Base-by-base conservation (phyloP, 2,329 filamentous ascomycete genomes). In the Fusarium torulosum region DNA sequence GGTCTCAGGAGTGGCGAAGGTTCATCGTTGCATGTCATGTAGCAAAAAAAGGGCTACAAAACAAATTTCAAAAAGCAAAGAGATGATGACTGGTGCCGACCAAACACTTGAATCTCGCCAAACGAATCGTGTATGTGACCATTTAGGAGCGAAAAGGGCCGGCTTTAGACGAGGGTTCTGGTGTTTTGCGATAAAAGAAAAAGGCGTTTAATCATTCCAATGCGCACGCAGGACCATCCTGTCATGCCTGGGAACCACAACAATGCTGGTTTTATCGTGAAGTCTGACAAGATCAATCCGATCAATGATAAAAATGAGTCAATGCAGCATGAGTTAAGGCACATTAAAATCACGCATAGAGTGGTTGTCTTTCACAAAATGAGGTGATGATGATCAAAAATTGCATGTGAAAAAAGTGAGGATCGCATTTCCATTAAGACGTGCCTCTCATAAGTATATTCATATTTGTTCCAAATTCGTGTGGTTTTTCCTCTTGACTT, bases 1-100 rank as follows among this genome's bases (percentile, higher is more conserved):
- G 84, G 84, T 86, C 84, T 84, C 82, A 82, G 85, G 85, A 86
- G 84, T 86, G 85, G 83, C 83, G 82, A 85, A 85, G 84, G 84
- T 84, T 85, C 82, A 84, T 85, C 78, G 80, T 83, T 86, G 85
- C 85, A 87, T 87, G 82, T 85, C 81, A 84, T 75, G 85, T 87
- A 86, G 85, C 84, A 78, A 75, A 75, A 75, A 75, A 75, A 75
- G 78, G 76, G 80, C 79, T 82, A 81, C 79, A 75, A 78, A 78
- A 74, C 75, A 76, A 75, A 74, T 73, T 69, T 72, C 72, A 74
- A 79, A 77, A 79, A 79, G 76, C 74, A 77, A 79, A 76, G 74
- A 76, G 69, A 78, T 71, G 74, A 73, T 74, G 68, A 68, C 69
- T 73, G 64, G 72, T 75, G 66, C 70, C 67, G 59, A 62, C 41